Evolutionary conservation across 2,329 filamentous ascomycete genomes (phyloP).

Genomic region (Metarhizium humberi): DNA sequence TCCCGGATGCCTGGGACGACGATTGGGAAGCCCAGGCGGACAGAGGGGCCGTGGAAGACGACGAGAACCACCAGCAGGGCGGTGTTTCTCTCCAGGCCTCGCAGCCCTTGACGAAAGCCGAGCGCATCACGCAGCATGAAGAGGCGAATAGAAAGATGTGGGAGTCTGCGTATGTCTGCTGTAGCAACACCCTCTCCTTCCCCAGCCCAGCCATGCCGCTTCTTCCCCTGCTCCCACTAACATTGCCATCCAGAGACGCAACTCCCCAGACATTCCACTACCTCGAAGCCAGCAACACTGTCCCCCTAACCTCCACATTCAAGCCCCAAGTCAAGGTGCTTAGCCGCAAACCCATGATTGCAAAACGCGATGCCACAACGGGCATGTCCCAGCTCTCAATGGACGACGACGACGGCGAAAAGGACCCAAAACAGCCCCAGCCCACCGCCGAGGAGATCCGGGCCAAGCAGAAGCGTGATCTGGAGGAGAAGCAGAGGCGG

Average conservation of each 20-base stretch:
- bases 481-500: conserved; percentile 80
- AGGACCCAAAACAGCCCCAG: conserved; percentile 52
- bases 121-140: conserved; percentile 69
- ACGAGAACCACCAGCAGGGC: conserved; percentile 21
- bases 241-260: conserved; percentile 43
- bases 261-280: conserved; percentile 66
- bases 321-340: conserved; percentile 79
- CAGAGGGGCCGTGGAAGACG: conserved; percentile 28
- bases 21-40: conserved; percentile 82
- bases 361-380: conserved; percentile 45
- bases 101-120: conserved; percentile 54
- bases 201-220: not conserved
- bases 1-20: conserved; percentile 80
- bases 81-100: conserved; percentile 8
- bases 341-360: conserved; percentile 66
- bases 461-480: conserved; percentile 66
- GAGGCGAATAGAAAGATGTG: conserved; percentile 81
- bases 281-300: conserved; percentile 53
- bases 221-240: conserved; percentile 4
- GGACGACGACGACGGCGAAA: conserved; percentile 51
- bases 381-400: conserved; percentile 32
- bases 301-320: conserved; percentile 57
- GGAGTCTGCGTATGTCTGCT: conserved; percentile 66
- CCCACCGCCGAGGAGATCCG: conserved; percentile 69
- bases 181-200: no score